phyloP scores from a whole-genome alignment of 1,284 basidiomycete species.

The Tremellales sp. region DNA sequence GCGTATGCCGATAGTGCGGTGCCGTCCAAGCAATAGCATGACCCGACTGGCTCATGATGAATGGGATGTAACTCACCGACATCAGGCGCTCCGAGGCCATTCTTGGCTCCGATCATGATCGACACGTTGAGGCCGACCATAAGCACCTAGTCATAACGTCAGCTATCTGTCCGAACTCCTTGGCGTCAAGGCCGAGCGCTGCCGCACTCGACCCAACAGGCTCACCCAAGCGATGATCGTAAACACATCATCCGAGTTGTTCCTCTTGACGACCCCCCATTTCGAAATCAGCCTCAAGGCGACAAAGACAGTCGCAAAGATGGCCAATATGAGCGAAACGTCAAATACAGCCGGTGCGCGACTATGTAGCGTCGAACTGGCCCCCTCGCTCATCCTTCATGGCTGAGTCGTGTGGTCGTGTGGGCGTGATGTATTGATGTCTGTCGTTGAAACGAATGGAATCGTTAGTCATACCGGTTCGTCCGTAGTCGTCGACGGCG shows the following conservation, averaged over 20 bases:
- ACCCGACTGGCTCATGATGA: background rate
- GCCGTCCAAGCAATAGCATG: background rate
- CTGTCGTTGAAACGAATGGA: no score
- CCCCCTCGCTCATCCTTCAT: background rate
- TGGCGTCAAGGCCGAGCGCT: no score
- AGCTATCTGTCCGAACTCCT: no score
- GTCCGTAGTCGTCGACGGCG: no score
- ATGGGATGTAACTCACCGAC: constrained; percentile 17
- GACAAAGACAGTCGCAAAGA: constrained; percentile 38
- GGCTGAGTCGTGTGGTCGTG: background rate
- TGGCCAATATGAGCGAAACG: constrained; percentile 31
- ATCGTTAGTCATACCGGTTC: no score
- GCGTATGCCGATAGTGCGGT: background rate
- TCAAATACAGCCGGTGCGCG: constrained; percentile 26
- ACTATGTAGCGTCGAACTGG: background rate
- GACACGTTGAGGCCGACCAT: constrained; percentile 25
- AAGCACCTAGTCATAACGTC: constrained; percentile 28
- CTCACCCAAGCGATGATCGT: constrained; percentile 44
- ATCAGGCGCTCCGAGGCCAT: constrained; percentile 40
- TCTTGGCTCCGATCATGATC: constrained; percentile 34
- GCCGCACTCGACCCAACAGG: constrained; percentile 3
- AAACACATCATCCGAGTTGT: constrained; percentile 38
- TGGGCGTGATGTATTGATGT: background rate
- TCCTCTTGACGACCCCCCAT: constrained; percentile 35
- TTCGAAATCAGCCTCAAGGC: constrained; percentile 39